Conservation (phyloP, 805 yeast species). For the Candida arabinofermentans region DNA sequence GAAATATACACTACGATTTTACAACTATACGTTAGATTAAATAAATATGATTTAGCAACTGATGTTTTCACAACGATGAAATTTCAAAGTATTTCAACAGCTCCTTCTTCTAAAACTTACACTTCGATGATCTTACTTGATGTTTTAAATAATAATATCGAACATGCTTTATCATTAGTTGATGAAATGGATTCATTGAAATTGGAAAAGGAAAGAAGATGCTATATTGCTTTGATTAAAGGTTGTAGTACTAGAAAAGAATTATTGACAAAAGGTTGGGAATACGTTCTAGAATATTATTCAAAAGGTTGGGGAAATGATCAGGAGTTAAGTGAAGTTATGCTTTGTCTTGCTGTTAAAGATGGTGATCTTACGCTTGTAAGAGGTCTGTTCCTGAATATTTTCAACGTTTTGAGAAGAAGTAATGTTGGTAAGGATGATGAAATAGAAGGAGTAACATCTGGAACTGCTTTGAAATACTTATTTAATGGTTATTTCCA, state of each 20-base stretch:
- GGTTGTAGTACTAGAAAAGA: constrained; percentile 58
- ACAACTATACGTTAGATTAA: constrained; percentile 53
- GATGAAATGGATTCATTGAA: constrained; percentile 53
- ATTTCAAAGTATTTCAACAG: constrained; percentile 59
- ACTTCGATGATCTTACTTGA: constrained; percentile 67
- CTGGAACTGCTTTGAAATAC: constrained; percentile 27
- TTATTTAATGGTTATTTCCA: constrained; percentile 42
- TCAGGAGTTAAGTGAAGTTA: constrained; percentile 51
- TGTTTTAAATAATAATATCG: constrained; percentile 57
- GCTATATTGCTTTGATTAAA: constrained; percentile 48
- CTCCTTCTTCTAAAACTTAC: constrained; percentile 68
- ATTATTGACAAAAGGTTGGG: constrained; percentile 66
- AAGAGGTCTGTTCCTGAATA: constrained; percentile 49
- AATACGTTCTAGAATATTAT: constrained; percentile 62
- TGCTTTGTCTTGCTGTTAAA: constrained; percentile 71
- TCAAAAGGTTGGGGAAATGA: constrained; percentile 33
- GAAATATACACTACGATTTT: constrained; percentile 53
- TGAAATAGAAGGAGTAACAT: constrained; percentile 16
- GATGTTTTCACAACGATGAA: constrained; percentile 83
- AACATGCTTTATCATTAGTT: constrained; percentile 71
- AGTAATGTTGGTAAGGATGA: constrained; percentile 26
- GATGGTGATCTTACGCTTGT: constrained; percentile 75
- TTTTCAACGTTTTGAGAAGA: constrained; percentile 12
- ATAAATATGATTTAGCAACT: constrained; percentile 56
- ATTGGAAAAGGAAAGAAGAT: constrained; percentile 9